Conservation (phyloP, 768 basidiomycete genomes). For the Psilocybe sp. region DNA sequence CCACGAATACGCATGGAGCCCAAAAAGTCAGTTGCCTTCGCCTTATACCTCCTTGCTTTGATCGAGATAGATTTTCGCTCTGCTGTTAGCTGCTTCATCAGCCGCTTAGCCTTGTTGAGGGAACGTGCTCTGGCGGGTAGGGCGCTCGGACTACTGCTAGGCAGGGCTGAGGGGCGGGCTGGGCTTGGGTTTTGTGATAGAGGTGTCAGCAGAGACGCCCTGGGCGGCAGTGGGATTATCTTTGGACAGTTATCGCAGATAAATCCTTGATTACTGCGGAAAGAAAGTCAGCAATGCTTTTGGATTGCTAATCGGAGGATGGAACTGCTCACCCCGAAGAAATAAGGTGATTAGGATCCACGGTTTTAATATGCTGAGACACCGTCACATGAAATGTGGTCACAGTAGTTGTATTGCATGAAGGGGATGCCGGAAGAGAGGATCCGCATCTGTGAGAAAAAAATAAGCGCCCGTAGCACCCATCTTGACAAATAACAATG, state of each 20-base stretch:
- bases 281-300: no score
- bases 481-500: no score
- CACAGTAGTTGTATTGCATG: conserved; percentile 49
- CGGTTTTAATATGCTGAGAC: conserved; percentile 37
- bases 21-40: conserved; percentile 28
- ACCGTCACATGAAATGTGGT: conserved; percentile 55
- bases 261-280: conserved; percentile 49
- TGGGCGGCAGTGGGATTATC: conserved; percentile 42
- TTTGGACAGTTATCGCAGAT: conserved; percentile 57
- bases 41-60: conserved; percentile 28
- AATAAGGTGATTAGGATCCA: conserved; percentile 65
- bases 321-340: conserved; percentile 45
- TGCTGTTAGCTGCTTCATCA: conserved; percentile 42
- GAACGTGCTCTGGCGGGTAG: no score
- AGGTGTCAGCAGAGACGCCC: no score
- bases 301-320: no score
- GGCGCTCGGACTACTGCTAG: no score
- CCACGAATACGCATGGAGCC: conserved; percentile 50
- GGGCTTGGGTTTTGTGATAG: no score
- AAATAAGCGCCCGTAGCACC: no score
- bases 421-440: conserved; percentile 36
- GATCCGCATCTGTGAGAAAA: conserved; percentile 53
- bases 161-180: no score
- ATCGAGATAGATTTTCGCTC: conserved; percentile 49
- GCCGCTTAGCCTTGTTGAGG: conserved; percentile 34